phyloP scores from a whole-genome alignment of 768 basidiomycete species.

The Hygrophorus pudorinus region DNA sequence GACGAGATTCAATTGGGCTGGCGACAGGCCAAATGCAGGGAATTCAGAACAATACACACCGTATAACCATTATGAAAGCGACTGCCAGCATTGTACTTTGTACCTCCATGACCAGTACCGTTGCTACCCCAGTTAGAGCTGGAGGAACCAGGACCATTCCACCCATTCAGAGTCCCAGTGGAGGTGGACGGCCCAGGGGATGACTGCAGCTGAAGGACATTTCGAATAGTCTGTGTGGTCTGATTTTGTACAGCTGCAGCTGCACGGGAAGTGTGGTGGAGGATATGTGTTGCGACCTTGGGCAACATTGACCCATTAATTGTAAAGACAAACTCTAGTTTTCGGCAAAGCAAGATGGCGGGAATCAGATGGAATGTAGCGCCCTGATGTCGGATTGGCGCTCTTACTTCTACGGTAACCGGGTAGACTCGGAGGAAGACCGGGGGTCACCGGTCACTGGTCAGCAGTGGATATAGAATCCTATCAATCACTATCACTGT shows the following conservation, averaged over 20 bases:
- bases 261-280: constrained; percentile 68
- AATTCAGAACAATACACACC: constrained; percentile 29
- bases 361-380: no score
- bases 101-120: constrained; percentile 58
- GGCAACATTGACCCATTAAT: constrained; percentile 49
- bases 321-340: no score
- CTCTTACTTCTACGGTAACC: not conserved
- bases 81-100: constrained; percentile 63
- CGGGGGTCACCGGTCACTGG: not conserved
- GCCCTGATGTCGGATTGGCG: no score
- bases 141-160: constrained; percentile 39
- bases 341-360: no score
- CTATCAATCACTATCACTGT: constrained; percentile 39
- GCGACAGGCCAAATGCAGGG: not conserved
- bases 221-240: constrained; percentile 53
- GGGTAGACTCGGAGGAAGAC: not conserved
- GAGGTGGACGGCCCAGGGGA: constrained; percentile 36
- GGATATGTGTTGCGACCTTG: constrained; percentile 69
- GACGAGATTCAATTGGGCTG: not conserved
- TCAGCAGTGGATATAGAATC: not conserved
- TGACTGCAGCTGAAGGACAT: constrained; percentile 63
- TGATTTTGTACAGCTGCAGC: constrained; percentile 71
- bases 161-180: constrained; percentile 26
- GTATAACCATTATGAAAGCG: constrained; percentile 62
- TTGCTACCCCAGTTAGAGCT: constrained; percentile 41